Evolutionary conservation across 176 grass and related monocot genomes (phyloP).

Genomic region (Saccharum officinarum): DNA sequence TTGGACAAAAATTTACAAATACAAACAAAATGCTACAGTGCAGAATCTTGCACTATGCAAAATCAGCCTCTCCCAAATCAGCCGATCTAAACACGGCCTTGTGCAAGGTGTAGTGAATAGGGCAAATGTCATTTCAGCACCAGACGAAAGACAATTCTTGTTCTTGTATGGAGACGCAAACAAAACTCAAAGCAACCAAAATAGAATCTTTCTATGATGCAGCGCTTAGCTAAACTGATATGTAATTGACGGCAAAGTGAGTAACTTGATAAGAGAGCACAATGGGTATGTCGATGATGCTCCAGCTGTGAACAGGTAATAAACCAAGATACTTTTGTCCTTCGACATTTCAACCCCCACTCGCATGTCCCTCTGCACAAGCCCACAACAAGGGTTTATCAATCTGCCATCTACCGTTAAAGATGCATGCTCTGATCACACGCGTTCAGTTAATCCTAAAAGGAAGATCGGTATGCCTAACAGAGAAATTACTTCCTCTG

Average conservation of each 20-base stretch:
- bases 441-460: too few species aligned
- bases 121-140: constrained; percentile 36
- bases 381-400: not conserved
- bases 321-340: not conserved
- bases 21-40: too few species aligned
- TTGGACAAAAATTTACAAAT: too few species aligned
- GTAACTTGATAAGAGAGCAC: not conserved
- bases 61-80: too few species aligned
- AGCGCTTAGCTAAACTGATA: not conserved
- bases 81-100: too few species aligned
- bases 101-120: constrained; percentile 7
- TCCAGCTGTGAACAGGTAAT: not conserved
- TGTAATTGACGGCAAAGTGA: not conserved
- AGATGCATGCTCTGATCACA: not conserved
- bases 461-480: too few species aligned
- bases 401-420: not conserved
- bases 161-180: constrained; percentile 34
- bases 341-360: not conserved
- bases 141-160: not conserved
- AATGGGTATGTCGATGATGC: not conserved
- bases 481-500: too few species aligned
- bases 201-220: constrained; percentile 8
- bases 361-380: not conserved
- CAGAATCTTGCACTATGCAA: too few species aligned
- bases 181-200: constrained; percentile 31